Base-by-base conservation (phyloP, 352 stramenopile genomes). In the Pelagophyceae sp. region DNA sequence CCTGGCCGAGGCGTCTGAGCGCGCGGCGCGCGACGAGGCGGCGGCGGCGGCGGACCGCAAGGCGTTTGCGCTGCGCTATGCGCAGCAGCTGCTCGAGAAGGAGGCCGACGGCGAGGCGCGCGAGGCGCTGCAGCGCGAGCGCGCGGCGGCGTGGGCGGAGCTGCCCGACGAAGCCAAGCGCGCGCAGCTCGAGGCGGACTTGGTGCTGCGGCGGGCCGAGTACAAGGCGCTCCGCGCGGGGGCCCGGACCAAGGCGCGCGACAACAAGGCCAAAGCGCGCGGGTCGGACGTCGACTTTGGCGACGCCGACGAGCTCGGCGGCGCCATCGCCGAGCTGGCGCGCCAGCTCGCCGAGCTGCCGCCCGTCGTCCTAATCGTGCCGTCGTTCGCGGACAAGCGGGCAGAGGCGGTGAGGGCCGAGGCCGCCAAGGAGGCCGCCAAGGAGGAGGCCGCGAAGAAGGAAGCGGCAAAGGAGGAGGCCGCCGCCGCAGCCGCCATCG, bases 11-110 rank as follows among this genome's bases (percentile, higher is more conserved):
- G n/a, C n/a, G n/a, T n/a, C n/a, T n/a, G n/a, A 74, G 37, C 5
- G 6, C 1, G 67, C 33, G 23, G 35, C 25, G 38, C 1, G 2
- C 0, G 25, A 58, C 33, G 67, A 74, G 3, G 27, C 31, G 5
- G 33, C 11, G n/a, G 61, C 3, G 15, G 61, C 29, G 3, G 61
- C 61, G 29, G 29, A 27, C 29, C 29, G 33, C 35, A 51, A 74
- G 67, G 61, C 61, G n/a, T 71, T 71, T n/a, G 61, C 61, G 61
- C 61, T 71, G 29, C 61, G 61, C 31, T 74, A 74, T 37, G 33
- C 35, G 2, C 11, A 3, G 35, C 67, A 58, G 38, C 35, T 58
- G 35, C 35, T n/a, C 20, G 33, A 58, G 67, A n/a, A 11, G 1
- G 35, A 74, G 67, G 67, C 33, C 15, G 67, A 74, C 35, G 67